Percentiles rank a stretch among this genome's conserved stretches.
Evolutionary conservation across 208 protist genomes (phyloP).

Genomic region (Acanthamoeba triangularis): DNA sequence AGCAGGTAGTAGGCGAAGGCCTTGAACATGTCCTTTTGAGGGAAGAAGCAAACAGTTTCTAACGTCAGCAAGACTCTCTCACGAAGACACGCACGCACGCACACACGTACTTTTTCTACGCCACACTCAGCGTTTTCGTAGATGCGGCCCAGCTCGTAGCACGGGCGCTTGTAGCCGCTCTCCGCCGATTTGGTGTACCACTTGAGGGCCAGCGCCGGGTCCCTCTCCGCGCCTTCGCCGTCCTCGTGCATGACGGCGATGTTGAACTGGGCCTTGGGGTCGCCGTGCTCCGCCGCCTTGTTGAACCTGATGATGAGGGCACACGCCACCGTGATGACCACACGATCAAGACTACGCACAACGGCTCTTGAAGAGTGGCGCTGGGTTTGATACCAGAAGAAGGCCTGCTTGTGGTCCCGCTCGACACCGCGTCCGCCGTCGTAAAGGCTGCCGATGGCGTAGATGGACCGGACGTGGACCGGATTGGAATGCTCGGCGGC

Average conservation of each 20-base stretch:
- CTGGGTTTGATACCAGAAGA: background rate
- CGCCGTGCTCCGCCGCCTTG: slow-evolving; percentile 48
- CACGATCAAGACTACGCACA: background rate
- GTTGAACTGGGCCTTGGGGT: slow-evolving; percentile 71
- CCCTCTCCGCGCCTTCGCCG: slow-evolving; percentile 48
- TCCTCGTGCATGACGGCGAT: slow-evolving; percentile 64
- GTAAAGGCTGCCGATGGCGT: slow-evolving; percentile 51
- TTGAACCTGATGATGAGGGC: background rate
- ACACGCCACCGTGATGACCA: background rate
- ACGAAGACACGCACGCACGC: background rate
- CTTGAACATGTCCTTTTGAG: slow-evolving; percentile 46
- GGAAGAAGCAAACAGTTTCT: background rate
- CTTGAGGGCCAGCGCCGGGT: slow-evolving; percentile 38
- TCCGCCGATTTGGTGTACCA: slow-evolving; percentile 75
- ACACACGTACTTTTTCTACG: background rate
- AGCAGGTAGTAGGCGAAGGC: slow-evolving; percentile 69
- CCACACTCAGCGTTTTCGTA: slow-evolving; percentile 66
- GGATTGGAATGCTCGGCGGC: slow-evolving; percentile 16
- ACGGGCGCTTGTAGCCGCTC: slow-evolving; percentile 69
- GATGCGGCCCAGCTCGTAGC: slow-evolving; percentile 54
- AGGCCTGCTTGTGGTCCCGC: slow-evolving; percentile 56
- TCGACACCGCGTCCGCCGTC: slow-evolving; percentile 49
- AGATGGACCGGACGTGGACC: slow-evolving; percentile 30
- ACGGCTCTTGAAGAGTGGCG: background rate
- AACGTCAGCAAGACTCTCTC: background rate